Evolutionary conservation across 805 yeast species (phyloP), one percentile per base, ranked within the genome.

Genomic region (Yamadazyma phyllophila): DNA sequence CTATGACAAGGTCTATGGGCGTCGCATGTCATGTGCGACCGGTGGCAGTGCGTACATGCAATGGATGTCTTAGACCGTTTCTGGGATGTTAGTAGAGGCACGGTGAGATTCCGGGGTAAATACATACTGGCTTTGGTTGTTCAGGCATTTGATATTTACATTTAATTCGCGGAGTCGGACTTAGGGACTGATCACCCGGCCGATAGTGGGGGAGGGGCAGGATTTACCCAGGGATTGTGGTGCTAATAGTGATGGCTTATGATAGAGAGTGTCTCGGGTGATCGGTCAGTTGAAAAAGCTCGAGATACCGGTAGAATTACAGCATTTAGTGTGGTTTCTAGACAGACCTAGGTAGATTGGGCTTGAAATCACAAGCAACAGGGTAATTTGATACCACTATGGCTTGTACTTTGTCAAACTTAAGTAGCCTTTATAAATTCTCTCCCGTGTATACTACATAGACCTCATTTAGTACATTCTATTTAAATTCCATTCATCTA

Each of bases 1-100:
- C 96, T 65, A 44, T 76, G 75, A 58, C 99, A 92, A 0, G 96
- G 96, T 32, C 96, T 78, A 60, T 69, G 77, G 46, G 82, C 79
- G 55, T 91, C 97, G 63, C 99, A 92, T 0, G 97, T 88, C 74
- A 91, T 80, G 62, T 92, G 99, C 2, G 96, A 87, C 56, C 82
- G 80, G 49, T 91, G 90, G 60, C 99, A 92, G 65, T 91, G 94
- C 34, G 80, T 79, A 56, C 99, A 92, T 4, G 99, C 98, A 46
- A 96, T 73, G 7, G 83, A 73, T 0, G 94, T 91, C 60, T 91
- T 91, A 57, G 77, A 77, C 35, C 75, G 56, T 51, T 62, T 67
- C 69, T 65, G 37, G 24, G n/a, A 3, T n/a, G 48, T 48, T 48
- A 39, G 46, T 49, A 16, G 24, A 30, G 14, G n/a, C 13, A 16